Percentiles rank a stretch among this genome's conserved stretches.
These are phyloP conservation scores for Kuraishia ogatae DNA, from an alignment of 805 yeast genomes.

Conservation along the genomic window DNA sequence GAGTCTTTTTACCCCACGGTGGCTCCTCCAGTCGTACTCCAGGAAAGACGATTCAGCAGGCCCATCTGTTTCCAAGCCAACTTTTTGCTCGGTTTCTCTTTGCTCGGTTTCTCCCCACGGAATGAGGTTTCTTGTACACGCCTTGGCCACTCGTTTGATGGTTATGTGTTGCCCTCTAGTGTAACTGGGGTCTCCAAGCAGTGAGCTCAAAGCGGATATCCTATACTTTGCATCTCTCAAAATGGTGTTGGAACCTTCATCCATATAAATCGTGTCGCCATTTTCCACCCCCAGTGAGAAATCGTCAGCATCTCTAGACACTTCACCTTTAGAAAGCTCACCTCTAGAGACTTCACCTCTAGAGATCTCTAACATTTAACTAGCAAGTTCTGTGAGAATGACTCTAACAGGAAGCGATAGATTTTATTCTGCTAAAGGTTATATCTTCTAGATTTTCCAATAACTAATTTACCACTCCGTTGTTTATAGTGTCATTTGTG, in stretches of 20 bases:
- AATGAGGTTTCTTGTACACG: neutral
- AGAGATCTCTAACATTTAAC: no score
- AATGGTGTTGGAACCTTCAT: neutral
- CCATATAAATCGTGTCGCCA: neutral
- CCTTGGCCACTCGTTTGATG: neutral
- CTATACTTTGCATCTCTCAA: neutral
- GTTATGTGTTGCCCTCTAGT: neutral
- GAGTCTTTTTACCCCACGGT: slow-evolving; percentile 10
- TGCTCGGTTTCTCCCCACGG: neutral
- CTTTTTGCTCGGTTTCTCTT: neutral
- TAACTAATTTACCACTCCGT: no score
- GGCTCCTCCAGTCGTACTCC: slow-evolving; percentile 8
- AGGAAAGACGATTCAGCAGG: no score
- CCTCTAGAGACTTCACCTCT: no score
- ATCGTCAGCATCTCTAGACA: neutral
- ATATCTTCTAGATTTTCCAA: no score
- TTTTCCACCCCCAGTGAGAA: neutral
- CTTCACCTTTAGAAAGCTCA: no score
- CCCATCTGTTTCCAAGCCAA: no score
- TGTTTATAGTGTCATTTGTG: no score
- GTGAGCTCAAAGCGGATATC: neutral
- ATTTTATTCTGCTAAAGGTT: no score
- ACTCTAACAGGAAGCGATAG: no score
- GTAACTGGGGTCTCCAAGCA: neutral
- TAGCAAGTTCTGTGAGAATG: no score